These are phyloP conservation scores for Asterophora parasitica DNA, from an alignment of 768 basidiomycete genomes.

Conservation along the genomic window DNA sequence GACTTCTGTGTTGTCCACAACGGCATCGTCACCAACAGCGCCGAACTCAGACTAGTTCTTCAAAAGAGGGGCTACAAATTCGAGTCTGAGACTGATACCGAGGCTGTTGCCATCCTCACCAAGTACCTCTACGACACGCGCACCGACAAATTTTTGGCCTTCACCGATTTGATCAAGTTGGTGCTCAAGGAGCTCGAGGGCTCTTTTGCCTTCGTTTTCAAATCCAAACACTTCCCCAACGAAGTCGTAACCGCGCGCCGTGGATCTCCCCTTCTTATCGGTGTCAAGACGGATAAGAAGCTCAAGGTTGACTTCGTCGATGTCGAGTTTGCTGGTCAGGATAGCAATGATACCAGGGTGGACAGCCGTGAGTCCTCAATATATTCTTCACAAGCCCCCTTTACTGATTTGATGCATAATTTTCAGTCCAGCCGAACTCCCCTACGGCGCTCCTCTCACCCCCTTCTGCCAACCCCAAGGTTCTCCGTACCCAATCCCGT, in stretches of 20 bases:
- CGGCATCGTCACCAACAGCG: slow-evolving; percentile 95
- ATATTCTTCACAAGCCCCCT: neutral
- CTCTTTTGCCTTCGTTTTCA: slow-evolving; percentile 99
- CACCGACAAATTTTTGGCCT: slow-evolving; percentile 76
- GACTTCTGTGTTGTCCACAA: slow-evolving; percentile 98
- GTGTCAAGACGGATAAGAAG: slow-evolving; percentile 99
- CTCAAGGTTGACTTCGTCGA: slow-evolving; percentile 99
- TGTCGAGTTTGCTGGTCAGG: slow-evolving; percentile 86
- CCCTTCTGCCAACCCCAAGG: slow-evolving; percentile 61
- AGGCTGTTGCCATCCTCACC: slow-evolving; percentile 91
- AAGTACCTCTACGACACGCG: slow-evolving; percentile 97
- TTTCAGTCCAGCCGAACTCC: slow-evolving; percentile 43
- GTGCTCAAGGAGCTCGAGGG: slow-evolving; percentile 98
- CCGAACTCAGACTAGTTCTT: slow-evolving; percentile 84
- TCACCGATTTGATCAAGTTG: slow-evolving; percentile 90
- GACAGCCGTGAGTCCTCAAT: slow-evolving; percentile 34
- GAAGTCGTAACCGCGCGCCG: slow-evolving; percentile 95
- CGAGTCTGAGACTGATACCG: slow-evolving; percentile 94
- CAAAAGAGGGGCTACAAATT: slow-evolving; percentile 95
- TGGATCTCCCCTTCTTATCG: slow-evolving; percentile 93
- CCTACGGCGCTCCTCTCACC: slow-evolving; percentile 63
- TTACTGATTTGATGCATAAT: slow-evolving; percentile 1
- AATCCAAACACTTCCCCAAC: slow-evolving; percentile 91
- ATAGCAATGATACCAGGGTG: slow-evolving; percentile 38
- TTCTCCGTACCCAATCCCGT: slow-evolving; percentile 90